A percentile compares a stretch with the other conserved stretches of the same genome.
Evolutionary conservation across 2,329 filamentous ascomycete genomes (phyloP).

Genomic region (Tolypocladium nubicola): DNA sequence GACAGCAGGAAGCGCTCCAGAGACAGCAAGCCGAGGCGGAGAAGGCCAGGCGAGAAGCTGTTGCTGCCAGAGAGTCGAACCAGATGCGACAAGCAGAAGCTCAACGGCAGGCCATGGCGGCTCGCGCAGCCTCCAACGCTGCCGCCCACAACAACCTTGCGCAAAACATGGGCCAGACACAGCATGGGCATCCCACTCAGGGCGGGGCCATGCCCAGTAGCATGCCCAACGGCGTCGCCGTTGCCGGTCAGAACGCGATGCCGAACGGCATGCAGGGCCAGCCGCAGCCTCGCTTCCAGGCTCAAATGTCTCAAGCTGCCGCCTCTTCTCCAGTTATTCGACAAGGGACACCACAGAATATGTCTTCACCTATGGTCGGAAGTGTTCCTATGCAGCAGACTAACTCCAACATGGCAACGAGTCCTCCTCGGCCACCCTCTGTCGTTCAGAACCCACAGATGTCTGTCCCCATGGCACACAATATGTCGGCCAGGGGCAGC

Average conservation of each 20-base stretch:
- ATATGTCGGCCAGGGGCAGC: constrained; percentile 53
- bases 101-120: constrained; percentile 21
- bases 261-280: constrained; percentile 27
- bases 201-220: constrained; percentile 27
- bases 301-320: constrained; percentile 49
- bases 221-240: constrained; percentile 26
- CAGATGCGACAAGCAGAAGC: constrained; percentile 24
- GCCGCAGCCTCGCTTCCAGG: constrained; percentile 36
- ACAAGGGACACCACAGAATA: constrained; percentile 53
- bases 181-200: constrained; percentile 23
- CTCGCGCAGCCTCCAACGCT: constrained; percentile 9
- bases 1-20: constrained; percentile 33
- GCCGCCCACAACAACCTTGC: constrained; percentile 14
- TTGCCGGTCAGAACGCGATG: constrained; percentile 20
- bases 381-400: constrained; percentile 54
- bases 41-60: constrained; percentile 26
- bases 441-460: constrained; percentile 51
- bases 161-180: constrained; percentile 15
- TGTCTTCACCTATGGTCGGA: constrained; percentile 55
- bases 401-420: constrained; percentile 57
- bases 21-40: constrained; percentile 33
- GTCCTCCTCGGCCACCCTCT: constrained; percentile 56
- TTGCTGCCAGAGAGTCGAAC: constrained; percentile 20
- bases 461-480: constrained; percentile 48
- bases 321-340: constrained; percentile 58